A percentile compares a stretch with the other conserved stretches of the same genome.
Conservation (phyloP, 371 early-diverging fungal genomes). For the Zopfochytrium polystomum region DNA sequence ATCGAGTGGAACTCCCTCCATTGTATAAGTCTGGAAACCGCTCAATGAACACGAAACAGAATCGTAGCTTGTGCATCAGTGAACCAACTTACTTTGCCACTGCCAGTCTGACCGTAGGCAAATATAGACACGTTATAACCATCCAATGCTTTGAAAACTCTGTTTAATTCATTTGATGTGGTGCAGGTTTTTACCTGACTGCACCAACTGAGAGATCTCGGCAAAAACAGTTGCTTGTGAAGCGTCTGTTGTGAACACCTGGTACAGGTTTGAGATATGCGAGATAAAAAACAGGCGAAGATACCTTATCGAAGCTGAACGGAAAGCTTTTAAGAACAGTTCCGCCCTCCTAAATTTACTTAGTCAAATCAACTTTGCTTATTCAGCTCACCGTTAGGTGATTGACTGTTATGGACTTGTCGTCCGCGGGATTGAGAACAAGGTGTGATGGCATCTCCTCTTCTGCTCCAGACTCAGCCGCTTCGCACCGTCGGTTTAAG, state of each 20-base stretch:
- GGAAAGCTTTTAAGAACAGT: conserved; percentile 46
- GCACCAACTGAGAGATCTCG: conserved; percentile 93
- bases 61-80: conserved; percentile 51
- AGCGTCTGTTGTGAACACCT: conserved; percentile 70
- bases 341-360: conserved; percentile 30
- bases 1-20: conserved; percentile 56
- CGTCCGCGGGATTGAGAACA: conserved; percentile 42
- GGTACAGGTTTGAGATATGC: neutral
- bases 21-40: conserved; percentile 43
- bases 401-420: conserved; percentile 54
- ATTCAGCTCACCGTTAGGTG: too few relatives aligned
- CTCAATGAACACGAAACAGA: neutral
- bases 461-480: conserved; percentile 21
- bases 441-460: conserved; percentile 33
- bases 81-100: too few relatives aligned
- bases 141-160: conserved; percentile 71
- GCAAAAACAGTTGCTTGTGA: conserved; percentile 86
- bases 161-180: neutral
- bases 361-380: conserved; percentile 4
- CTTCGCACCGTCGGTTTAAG: too few relatives aligned
- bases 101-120: conserved; percentile 99
- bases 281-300: conserved; percentile 2
- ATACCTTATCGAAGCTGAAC: conserved; percentile 74
- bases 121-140: conserved; percentile 98
- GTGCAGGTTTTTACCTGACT: conserved; percentile 48